Evolutionary conservation across 805 yeast species (phyloP).

Genomic region (Tetrapisispora taiwanensis): DNA sequence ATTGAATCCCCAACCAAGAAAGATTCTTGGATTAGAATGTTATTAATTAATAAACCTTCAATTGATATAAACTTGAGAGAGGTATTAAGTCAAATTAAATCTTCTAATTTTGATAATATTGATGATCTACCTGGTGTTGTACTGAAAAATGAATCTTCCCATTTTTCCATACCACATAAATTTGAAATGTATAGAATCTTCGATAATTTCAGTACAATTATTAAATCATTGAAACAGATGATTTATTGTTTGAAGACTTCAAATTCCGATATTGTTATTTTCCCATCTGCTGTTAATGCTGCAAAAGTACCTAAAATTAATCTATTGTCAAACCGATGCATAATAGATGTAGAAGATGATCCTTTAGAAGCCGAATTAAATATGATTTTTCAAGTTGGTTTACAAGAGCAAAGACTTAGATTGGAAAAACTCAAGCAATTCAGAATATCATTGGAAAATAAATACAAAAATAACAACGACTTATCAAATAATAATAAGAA

Average conservation of each 20-base stretch:
- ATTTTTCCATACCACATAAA: conserved; percentile 58
- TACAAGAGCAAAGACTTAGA: conserved; percentile 54
- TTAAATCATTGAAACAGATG: conserved; percentile 58
- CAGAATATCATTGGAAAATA: conserved; percentile 15
- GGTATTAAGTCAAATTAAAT: conserved; percentile 15
- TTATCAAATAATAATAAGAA: neutral
- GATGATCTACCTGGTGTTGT: conserved; percentile 29
- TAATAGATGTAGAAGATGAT: conserved; percentile 72
- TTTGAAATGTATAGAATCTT: conserved; percentile 70
- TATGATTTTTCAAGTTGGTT: conserved; percentile 55
- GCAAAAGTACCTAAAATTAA: conserved; percentile 48
- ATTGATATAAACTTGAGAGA: conserved; percentile 25
- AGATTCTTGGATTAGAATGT: conserved; percentile 41
- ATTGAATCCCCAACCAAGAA: conserved; percentile 43
- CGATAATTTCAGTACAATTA: conserved; percentile 61
- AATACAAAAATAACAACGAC: neutral
- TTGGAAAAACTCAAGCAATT: conserved; percentile 38
- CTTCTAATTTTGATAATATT: conserved; percentile 6
- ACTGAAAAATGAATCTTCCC: conserved; percentile 34
- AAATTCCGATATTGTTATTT: conserved; percentile 29
- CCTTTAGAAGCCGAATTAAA: conserved; percentile 75
- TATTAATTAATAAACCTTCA: conserved; percentile 31
- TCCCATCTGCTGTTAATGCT: conserved; percentile 31
- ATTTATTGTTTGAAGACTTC: conserved; percentile 38
- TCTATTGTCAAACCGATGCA: conserved; percentile 44